Percentiles rank a stretch among this genome's conserved stretches.
Conservation (phyloP, 495 filamentous ascomycete genomes). For the Penicillium mononematosum region DNA sequence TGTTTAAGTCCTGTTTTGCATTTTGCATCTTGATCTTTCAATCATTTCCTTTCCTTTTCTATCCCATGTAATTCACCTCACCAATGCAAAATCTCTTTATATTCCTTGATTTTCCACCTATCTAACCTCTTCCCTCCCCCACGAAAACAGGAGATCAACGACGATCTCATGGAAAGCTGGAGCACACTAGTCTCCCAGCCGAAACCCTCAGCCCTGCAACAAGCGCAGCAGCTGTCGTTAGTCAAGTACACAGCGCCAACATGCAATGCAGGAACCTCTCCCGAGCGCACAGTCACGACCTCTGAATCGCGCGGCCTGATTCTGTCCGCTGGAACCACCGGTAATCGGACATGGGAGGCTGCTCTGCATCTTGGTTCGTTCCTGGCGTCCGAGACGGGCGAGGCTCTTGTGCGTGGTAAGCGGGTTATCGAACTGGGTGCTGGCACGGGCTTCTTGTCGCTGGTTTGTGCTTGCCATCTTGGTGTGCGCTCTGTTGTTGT, state of each 20-base stretch:
- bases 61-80: conserved; percentile 1
- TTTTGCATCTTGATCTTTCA: not conserved
- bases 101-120: not conserved
- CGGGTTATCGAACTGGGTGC: conserved; percentile 82
- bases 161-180: conserved; percentile 64
- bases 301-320: conserved; percentile 72
- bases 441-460: conserved; percentile 81
- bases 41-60: conserved; percentile 5
- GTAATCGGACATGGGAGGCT: conserved; percentile 91
- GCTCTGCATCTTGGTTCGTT: conserved; percentile 80
- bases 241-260: conserved; percentile 65
- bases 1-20: conserved; percentile 5
- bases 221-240: conserved; percentile 72
- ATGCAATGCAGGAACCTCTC: not conserved
- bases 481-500: conserved; percentile 61
- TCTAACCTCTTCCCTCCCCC: conserved; percentile 11
- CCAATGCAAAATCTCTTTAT: conserved; percentile 1
- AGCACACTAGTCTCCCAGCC: conserved; percentile 57
- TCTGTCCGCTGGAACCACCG: conserved; percentile 74
- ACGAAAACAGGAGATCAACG: conserved; percentile 64
- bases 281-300: conserved; percentile 48
- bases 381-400: conserved; percentile 50
- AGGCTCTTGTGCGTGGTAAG: conserved; percentile 50
- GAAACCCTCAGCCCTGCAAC: conserved; percentile 55
- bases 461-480: conserved; percentile 76